These are phyloP conservation scores for Perkinsus marinus DNA, from an alignment of 169 alveolate genomes.

Conservation along the genomic window DNA sequence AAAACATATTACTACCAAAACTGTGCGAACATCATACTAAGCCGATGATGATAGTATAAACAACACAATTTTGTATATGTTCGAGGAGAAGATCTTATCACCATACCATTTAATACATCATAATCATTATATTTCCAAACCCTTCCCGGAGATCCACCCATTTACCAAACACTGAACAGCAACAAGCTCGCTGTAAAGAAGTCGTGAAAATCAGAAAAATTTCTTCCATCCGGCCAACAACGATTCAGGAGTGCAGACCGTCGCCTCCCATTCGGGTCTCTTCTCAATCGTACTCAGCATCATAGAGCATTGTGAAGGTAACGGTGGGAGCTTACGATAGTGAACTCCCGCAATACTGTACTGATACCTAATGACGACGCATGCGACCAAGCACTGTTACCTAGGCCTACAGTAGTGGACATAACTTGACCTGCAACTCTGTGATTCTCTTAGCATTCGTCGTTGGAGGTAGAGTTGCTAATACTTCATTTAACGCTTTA, in stretches of 20 bases:
- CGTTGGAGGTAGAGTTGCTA: not conserved
- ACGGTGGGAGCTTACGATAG: not conserved
- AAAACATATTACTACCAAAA: too few relatives aligned
- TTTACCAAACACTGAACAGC: not conserved
- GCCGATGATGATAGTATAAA: too few relatives aligned
- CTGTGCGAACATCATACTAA: too few relatives aligned
- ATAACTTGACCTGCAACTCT: not conserved
- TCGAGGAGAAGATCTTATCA: too few relatives aligned
- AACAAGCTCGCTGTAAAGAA: not conserved
- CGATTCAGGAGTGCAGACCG: not conserved
- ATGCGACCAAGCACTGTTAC: not conserved
- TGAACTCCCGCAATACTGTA: not conserved
- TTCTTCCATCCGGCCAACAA: not conserved
- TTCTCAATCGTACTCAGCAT: not conserved
- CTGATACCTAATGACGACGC: not conserved
- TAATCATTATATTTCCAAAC: too few relatives aligned
- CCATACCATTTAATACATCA: too few relatives aligned
- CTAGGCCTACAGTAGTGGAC: not conserved
- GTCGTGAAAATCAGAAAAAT: not conserved
- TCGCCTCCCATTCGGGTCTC: not conserved
- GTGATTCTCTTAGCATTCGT: not conserved
- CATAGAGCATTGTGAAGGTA: not conserved
- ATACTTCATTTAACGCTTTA: not conserved
- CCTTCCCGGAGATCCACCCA: too few relatives aligned
- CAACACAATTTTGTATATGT: too few relatives aligned